Evolutionary conservation across 768 basidiomycete species (phyloP).

Genomic region (Mycena galopus): DNA sequence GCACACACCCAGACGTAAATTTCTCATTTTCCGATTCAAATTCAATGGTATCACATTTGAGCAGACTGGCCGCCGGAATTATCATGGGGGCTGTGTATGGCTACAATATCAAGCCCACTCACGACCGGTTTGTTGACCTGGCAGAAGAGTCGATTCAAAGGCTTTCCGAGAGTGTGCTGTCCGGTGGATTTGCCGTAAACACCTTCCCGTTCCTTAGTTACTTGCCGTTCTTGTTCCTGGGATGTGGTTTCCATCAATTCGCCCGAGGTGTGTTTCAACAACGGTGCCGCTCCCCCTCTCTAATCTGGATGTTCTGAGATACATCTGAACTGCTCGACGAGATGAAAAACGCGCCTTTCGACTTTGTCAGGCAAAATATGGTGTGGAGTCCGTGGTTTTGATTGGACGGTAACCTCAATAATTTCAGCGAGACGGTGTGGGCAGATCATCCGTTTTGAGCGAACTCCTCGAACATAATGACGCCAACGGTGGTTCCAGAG

Average conservation of each 20-base stretch:
- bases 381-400: background rate
- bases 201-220: slow-evolving; percentile 47
- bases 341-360: slow-evolving; percentile 24
- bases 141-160: slow-evolving; percentile 37
- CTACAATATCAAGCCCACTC: slow-evolving; percentile 39
- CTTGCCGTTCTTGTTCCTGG: slow-evolving; percentile 49
- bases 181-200: slow-evolving; percentile 43
- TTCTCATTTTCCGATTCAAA: background rate
- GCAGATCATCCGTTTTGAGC: slow-evolving; percentile 14
- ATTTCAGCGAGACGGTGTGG: slow-evolving; percentile 12
- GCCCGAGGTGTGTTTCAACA: background rate
- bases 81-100: slow-evolving; percentile 38
- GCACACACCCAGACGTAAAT: slow-evolving; percentile 14
- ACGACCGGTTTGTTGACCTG: slow-evolving; percentile 40
- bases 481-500: background rate
- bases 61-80: background rate
- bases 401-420: background rate
- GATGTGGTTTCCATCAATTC: background rate
- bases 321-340: background rate
- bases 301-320: no score
- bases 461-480: background rate
- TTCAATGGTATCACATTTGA: background rate
- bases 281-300: no score
- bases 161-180: slow-evolving; percentile 29
- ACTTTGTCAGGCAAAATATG: slow-evolving; percentile 23